Base-by-base conservation (phyloP, 2,329 filamentous ascomycete species). In the Leptographium lundbergii region DNA sequence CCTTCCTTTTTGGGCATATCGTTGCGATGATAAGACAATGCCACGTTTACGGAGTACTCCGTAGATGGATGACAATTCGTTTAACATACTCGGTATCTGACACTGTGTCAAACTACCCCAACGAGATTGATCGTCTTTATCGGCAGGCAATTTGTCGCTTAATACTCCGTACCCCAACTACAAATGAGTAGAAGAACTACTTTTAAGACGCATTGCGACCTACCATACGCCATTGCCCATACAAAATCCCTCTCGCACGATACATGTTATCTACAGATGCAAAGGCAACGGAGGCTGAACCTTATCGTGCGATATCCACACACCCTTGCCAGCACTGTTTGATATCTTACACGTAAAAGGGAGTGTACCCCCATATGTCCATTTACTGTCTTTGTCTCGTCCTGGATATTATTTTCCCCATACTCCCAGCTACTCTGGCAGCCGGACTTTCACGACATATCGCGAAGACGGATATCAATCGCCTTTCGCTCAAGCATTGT, bases 1-100 rank as follows among this genome's bases (percentile, higher is more conserved):
- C 60, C 60, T 61, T 61, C 60, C 60, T 60, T 61, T 61, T 58
- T 60, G 48, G 60, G 60, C 32, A 42, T n/a, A 42, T 55, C n/a
- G 6, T 24, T 11, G 22, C 51, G 51, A 54, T 24, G 53, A 55
- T 55, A 55, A 55, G 53, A 55, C 14, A 11, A 10, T 32, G 14
- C 25, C 39, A 56, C 14, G 36, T 47, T n/a, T n/a, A n/a, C n/a
- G n/a, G n/a, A n/a, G n/a, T n/a, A n/a, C n/a, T n/a, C n/a, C n/a
- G n/a, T 27, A 27, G 32, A 6, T 11, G 22, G 32, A 48, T 32
- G 54, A 47, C 54, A 47, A 48, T 56, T n/a, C 10, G 22, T 56
- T 56, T 56, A 39, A 32, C 51, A 34, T 34, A 52, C 50, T 25
- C 17, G 10, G 25, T 32, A 39, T 14, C 13, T 11, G 14, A 13